phyloP scores from a whole-genome alignment of 495 filamentous ascomycete species.

The Aspergillus panamensis region DNA sequence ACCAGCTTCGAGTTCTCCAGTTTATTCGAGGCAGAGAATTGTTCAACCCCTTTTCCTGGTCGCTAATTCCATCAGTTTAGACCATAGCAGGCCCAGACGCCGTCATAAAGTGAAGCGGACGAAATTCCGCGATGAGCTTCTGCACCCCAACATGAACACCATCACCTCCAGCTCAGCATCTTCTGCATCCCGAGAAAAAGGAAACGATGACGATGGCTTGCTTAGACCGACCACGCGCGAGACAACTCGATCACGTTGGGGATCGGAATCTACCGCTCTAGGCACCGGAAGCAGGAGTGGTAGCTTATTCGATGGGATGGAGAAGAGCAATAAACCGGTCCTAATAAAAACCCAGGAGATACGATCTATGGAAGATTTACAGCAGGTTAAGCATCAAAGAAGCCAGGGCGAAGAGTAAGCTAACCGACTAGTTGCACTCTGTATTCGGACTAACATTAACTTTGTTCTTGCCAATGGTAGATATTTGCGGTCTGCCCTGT shows the following conservation, averaged over 20 bases:
- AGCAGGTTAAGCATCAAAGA: slow-evolving; percentile 36
- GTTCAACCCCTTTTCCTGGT: slow-evolving; percentile 12
- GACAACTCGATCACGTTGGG: slow-evolving; percentile 34
- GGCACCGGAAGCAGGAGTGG: slow-evolving; percentile 30
- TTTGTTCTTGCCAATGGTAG: slow-evolving; percentile 18
- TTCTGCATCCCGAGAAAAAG: slow-evolving; percentile 36
- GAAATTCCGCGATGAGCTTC: slow-evolving; percentile 38
- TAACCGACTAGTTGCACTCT: neutral
- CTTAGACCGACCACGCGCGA: slow-evolving; percentile 33
- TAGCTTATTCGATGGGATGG: slow-evolving; percentile 33
- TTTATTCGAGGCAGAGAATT: neutral
- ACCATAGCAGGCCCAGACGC: slow-evolving; percentile 23
- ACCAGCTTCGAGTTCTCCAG: neutral
- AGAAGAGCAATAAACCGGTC: slow-evolving; percentile 30
- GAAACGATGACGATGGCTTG: slow-evolving; percentile 33
- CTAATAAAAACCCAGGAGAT: slow-evolving; percentile 34
- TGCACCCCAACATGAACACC: slow-evolving; percentile 38
- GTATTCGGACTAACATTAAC: neutral
- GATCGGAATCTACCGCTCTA: slow-evolving; percentile 31
- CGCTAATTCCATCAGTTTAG: slow-evolving; percentile 22
- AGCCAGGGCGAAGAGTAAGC: slow-evolving; percentile 49
- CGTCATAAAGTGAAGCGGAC: slow-evolving; percentile 32
- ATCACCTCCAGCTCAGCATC: slow-evolving; percentile 29
- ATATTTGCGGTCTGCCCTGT: slow-evolving; percentile 37
- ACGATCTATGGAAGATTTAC: slow-evolving; percentile 41